Conservation (phyloP, 176 grass and related monocot genomes). For the Aegilops speltoides region DNA sequence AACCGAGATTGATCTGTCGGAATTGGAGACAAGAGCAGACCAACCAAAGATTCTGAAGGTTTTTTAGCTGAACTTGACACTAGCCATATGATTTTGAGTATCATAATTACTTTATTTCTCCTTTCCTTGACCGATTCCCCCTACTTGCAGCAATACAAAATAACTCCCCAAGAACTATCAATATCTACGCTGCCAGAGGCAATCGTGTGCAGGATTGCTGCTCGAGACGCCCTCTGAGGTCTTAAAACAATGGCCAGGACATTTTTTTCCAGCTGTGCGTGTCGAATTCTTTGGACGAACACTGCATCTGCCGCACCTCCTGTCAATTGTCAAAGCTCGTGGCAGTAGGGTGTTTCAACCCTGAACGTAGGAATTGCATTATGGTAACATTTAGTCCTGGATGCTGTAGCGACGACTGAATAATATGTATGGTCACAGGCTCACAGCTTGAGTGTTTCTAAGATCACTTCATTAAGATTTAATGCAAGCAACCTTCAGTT, state of each 20-base stretch:
- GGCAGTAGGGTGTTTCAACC: neutral
- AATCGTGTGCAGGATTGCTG: conserved; percentile 74
- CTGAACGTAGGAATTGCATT: neutral
- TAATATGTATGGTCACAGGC: neutral
- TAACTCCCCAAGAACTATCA: conserved; percentile 74
- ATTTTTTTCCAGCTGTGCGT: neutral
- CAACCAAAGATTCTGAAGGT: conserved; percentile 76
- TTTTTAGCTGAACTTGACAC: conserved; percentile 3
- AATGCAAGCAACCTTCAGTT: neutral
- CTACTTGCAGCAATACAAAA: conserved; percentile 74
- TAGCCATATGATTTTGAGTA: neutral
- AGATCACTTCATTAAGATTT: neutral
- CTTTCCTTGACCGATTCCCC: neutral
- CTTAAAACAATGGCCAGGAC: neutral
- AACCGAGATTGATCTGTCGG: conserved; percentile 59
- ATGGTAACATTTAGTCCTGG: neutral
- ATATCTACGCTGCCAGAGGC: conserved; percentile 63
- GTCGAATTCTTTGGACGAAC: neutral
- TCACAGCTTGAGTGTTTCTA: neutral
- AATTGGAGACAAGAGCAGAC: conserved; percentile 63
- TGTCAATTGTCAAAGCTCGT: neutral
- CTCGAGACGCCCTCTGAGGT: conserved; percentile 65
- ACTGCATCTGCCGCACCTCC: neutral
- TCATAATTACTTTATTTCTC: neutral
- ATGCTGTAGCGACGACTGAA: neutral